phyloP scores from a whole-genome alignment of 176 grass and related monocot species.

The Carex kokanica region DNA sequence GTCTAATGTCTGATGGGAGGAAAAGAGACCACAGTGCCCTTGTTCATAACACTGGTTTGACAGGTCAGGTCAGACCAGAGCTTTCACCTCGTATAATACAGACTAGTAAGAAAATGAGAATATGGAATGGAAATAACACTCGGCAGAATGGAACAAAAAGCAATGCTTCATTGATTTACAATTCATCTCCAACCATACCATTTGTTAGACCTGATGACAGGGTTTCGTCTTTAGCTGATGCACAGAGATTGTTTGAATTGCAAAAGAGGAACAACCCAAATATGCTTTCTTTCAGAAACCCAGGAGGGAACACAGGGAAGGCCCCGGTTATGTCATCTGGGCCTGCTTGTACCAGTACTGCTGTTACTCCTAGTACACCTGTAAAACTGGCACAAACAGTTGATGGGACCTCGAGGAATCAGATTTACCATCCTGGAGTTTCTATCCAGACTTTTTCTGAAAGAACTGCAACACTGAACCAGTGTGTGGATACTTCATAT shows the following conservation, averaged over 20 bases:
- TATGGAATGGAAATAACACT: slow-evolving; percentile 31
- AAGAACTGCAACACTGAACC: slow-evolving; percentile 4
- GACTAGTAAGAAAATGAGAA: slow-evolving; percentile 46
- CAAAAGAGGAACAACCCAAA: slow-evolving; percentile 7
- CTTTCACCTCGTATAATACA: slow-evolving; percentile 25
- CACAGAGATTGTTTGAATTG: slow-evolving; percentile 36
- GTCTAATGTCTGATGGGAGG: slow-evolving; percentile 30
- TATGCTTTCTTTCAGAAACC: slow-evolving; percentile 18
- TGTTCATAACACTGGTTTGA: slow-evolving; percentile 21
- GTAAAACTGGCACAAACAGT: background rate
- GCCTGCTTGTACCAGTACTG: slow-evolving; percentile 14
- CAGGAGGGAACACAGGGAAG: slow-evolving; percentile 24
- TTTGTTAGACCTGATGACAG: background rate
- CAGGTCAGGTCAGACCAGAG: slow-evolving; percentile 30
- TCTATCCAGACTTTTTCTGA: slow-evolving; percentile 9
- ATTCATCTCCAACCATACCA: slow-evolving; percentile 28
- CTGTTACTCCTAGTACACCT: background rate
- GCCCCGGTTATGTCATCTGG: slow-evolving; percentile 23
- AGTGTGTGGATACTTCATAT: background rate
- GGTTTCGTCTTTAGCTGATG: slow-evolving; percentile 33
- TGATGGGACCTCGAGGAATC: background rate
- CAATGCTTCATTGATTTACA: slow-evolving; percentile 1
- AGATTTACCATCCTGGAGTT: background rate
- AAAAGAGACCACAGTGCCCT: slow-evolving; percentile 51
- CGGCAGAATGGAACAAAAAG: background rate